Conservation (phyloP, 163 green algal genomes). For the Scenedesmus sp. region DNA sequence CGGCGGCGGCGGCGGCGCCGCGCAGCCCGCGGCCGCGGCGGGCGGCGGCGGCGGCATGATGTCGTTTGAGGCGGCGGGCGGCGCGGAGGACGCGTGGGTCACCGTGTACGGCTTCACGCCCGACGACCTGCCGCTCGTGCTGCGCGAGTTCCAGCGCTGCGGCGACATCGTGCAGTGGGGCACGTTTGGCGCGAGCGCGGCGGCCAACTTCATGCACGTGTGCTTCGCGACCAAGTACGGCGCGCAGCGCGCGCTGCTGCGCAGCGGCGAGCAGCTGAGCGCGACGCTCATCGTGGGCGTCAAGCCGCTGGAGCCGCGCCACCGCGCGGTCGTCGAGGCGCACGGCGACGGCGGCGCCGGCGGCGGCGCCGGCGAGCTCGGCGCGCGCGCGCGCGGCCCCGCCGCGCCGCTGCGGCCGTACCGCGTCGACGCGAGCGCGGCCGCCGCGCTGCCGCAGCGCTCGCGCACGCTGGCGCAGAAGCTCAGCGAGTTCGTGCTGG, state of each 20-base stretch:
- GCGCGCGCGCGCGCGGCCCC: not conserved
- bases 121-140: slow-evolving; percentile 56
- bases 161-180: slow-evolving; percentile 85
- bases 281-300: slow-evolving; percentile 82
- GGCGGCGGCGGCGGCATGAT: slow-evolving; percentile 26
- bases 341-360: slow-evolving; percentile 10
- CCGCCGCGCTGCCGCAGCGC: slow-evolving; percentile 52
- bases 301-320: slow-evolving; percentile 67
- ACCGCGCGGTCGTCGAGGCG: slow-evolving; percentile 41
- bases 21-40: no score
- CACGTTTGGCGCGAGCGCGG: slow-evolving; percentile 59
- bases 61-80: slow-evolving; percentile 8
- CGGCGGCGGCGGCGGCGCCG: no score
- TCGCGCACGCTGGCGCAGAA: slow-evolving; percentile 48
- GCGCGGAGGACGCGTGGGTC: slow-evolving; percentile 73
- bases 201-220: slow-evolving; percentile 86
- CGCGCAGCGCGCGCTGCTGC: slow-evolving; percentile 77
- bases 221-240: slow-evolving; percentile 83
- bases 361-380: slow-evolving; percentile 1
- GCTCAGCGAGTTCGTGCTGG: slow-evolving; percentile 63
- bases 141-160: slow-evolving; percentile 72
- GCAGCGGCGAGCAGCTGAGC: slow-evolving; percentile 73
- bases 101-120: slow-evolving; percentile 82
- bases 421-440: slow-evolving; percentile 41
- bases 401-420: slow-evolving; percentile 53